phyloP scores from a whole-genome alignment of 2,329 filamentous ascomycete genomes.

The Huntiella bhutanensis region DNA sequence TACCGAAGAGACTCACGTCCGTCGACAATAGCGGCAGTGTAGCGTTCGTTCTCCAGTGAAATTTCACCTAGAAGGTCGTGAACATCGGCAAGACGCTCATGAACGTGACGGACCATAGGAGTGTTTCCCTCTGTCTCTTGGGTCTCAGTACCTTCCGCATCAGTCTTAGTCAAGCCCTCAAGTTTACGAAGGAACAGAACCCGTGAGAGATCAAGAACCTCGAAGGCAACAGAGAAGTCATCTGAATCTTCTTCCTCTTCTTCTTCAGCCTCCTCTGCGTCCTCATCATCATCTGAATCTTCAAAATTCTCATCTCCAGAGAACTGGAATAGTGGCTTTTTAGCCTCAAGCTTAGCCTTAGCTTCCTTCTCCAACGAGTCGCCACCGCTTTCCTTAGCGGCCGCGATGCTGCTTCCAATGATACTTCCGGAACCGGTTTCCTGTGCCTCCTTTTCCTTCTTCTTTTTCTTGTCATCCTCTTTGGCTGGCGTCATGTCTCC shows the following conservation, averaged over 20 bases:
- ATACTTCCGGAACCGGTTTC: constrained; percentile 23
- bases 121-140: constrained; percentile 18
- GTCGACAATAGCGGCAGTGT: constrained; percentile 71
- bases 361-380: constrained; percentile 17
- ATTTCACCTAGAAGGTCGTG: constrained; percentile 92
- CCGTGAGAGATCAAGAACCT: constrained; percentile 65
- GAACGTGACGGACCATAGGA: constrained; percentile 38
- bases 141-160: constrained; percentile 16
- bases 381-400: constrained; percentile 16
- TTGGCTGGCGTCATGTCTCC: constrained; percentile 55
- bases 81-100: constrained; percentile 77
- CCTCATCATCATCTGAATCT: constrained; percentile 51
- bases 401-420: constrained; percentile 25
- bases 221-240: constrained; percentile 61
- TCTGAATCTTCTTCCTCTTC: constrained; percentile 44
- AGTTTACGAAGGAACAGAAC: constrained; percentile 42
- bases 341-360: constrained; percentile 20
- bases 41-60: constrained; percentile 85
- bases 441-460: constrained; percentile 17
- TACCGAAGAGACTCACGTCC: constrained; percentile 58
- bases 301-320: constrained; percentile 88
- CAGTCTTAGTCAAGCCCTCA: constrained; percentile 17
- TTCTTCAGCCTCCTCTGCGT: constrained; percentile 22
- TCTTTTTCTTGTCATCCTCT: constrained; percentile 20
- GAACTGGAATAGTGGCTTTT: constrained; percentile 78